Evolutionary conservation across 208 protist species (phyloP).

Genomic region (Herpetomonas tarakana): DNA sequence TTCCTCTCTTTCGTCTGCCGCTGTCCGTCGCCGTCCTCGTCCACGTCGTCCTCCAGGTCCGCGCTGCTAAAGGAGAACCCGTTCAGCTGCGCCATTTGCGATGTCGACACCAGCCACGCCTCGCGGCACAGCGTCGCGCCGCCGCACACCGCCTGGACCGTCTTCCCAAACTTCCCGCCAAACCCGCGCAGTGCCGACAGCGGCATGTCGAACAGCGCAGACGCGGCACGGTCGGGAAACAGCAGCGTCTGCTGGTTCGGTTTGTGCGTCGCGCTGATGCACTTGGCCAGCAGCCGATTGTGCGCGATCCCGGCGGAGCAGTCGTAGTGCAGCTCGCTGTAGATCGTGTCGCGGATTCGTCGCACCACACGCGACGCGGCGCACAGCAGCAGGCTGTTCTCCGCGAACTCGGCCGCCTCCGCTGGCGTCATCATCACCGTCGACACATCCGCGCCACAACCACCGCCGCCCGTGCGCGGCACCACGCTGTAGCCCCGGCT

Average conservation of each 20-base stretch:
- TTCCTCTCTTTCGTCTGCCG: background rate
- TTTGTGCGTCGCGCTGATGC: slow-evolving; percentile 76
- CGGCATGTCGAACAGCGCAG: slow-evolving; percentile 48
- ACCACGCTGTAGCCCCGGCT: slow-evolving; percentile 24
- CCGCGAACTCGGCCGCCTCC: slow-evolving; percentile 19
- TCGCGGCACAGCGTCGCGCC: slow-evolving; percentile 37
- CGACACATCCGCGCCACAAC: slow-evolving; percentile 1
- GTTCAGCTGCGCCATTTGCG: slow-evolving; percentile 13
- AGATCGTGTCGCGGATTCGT: slow-evolving; percentile 50
- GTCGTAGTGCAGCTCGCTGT: slow-evolving; percentile 71
- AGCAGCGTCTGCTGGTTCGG: slow-evolving; percentile 84
- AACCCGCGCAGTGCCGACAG: slow-evolving; percentile 66
- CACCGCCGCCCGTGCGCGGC: background rate
- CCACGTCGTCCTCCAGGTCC: slow-evolving; percentile 13
- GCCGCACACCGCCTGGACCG: slow-evolving; percentile 36
- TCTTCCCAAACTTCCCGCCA: slow-evolving; percentile 74
- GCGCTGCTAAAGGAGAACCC: background rate
- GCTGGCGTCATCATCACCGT: slow-evolving; percentile 3
- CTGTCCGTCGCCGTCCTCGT: background rate
- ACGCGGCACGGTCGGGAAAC: slow-evolving; percentile 50
- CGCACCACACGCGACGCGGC: slow-evolving; percentile 66
- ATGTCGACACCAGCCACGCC: slow-evolving; percentile 45
- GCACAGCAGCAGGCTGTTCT: slow-evolving; percentile 46
- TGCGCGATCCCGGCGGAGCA: slow-evolving; percentile 85
- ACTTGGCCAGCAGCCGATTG: slow-evolving; percentile 83